Conservation (phyloP, 2,329 filamentous ascomycete species). For the Aaosphaeria arxii region DNA sequence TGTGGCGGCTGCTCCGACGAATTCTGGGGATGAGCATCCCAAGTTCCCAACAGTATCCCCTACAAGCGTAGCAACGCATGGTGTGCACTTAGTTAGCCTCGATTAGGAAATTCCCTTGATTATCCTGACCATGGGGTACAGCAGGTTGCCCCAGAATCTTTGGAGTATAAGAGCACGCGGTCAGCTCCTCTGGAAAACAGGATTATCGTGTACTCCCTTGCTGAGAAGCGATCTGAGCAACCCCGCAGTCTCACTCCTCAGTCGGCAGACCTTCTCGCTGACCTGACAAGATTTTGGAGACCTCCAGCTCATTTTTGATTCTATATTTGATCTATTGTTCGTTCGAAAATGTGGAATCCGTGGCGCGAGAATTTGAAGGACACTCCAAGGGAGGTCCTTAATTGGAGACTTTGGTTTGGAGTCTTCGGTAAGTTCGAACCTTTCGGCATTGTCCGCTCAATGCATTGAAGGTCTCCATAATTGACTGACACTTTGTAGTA, state of each 20-base stretch:
- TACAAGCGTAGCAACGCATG: background rate
- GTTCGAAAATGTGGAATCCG: constrained; percentile 30
- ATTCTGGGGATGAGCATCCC: background rate
- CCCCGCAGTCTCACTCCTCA: background rate
- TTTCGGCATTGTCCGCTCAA: background rate
- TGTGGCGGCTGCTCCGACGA: background rate
- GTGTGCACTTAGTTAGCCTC: background rate
- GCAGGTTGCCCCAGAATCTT: background rate
- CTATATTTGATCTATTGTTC: background rate
- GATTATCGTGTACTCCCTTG: background rate
- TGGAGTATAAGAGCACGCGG: background rate
- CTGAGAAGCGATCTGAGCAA: background rate
- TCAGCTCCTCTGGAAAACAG: background rate
- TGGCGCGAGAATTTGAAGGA: constrained; percentile 52
- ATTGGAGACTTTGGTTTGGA: constrained; percentile 76
- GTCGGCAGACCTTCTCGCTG: background rate
- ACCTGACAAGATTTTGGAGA: background rate
- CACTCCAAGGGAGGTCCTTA: constrained; percentile 69
- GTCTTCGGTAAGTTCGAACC: constrained; percentile 49
- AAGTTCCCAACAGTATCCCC: background rate
- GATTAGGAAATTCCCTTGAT: too few relatives aligned
- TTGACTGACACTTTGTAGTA: constrained; percentile 15
- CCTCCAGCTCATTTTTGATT: background rate
- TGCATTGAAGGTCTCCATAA: background rate
- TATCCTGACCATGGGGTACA: too few relatives aligned